These are phyloP conservation scores for Raphanus raphanistrum DNA, from an alignment of 345 rosid species.

Conservation along the genomic window DNA sequence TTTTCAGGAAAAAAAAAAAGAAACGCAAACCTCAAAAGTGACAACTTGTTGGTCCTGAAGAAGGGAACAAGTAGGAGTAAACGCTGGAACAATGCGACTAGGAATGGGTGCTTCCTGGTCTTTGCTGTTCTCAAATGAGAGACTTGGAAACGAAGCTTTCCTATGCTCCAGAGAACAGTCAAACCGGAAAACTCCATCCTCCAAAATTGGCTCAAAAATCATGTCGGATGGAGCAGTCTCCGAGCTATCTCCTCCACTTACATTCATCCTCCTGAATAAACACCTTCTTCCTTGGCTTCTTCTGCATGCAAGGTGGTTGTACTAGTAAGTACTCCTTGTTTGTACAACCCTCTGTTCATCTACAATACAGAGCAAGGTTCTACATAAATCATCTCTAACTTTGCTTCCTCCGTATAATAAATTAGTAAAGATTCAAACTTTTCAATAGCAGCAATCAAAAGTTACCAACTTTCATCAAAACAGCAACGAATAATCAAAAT, in stretches of 20 bases:
- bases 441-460: background rate
- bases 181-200: conserved; percentile 72
- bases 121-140: conserved; percentile 58
- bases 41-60: conserved; percentile 62
- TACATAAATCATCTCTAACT: background rate
- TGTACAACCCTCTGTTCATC: conserved; percentile 20
- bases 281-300: conserved; percentile 33
- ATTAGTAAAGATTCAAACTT: background rate
- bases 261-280: conserved; percentile 48
- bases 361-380: background rate
- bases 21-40: conserved; percentile 56
- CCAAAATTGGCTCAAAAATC: conserved; percentile 74
- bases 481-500: background rate
- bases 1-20: background rate
- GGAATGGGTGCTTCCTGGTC: conserved; percentile 55
- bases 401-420: background rate
- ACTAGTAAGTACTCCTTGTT: conserved; percentile 25
- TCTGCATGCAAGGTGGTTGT: conserved; percentile 46
- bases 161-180: conserved; percentile 61
- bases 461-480: background rate
- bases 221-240: conserved; percentile 46
- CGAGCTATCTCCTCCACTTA: conserved; percentile 34
- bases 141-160: conserved; percentile 63
- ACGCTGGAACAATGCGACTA: conserved; percentile 49
- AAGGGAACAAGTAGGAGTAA: conserved; percentile 49